phyloP scores from a whole-genome alignment of 352 stramenopile species.

The Blastocystis sp. region DNA sequence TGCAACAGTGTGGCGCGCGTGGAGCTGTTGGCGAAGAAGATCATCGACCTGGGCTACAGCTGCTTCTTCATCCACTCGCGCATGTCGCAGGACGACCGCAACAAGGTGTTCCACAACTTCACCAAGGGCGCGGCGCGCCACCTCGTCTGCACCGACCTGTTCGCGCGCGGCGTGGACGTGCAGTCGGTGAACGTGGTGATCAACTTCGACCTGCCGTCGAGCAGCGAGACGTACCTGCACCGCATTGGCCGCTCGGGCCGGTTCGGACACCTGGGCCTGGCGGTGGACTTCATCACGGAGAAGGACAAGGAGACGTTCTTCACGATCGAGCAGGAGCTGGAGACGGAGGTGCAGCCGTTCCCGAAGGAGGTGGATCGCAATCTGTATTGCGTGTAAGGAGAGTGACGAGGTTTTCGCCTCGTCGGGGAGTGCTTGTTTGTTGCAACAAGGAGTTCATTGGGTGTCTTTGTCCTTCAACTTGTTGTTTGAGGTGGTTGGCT shows the following conservation, averaged over 20 bases:
- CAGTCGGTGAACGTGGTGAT: constrained; percentile 99
- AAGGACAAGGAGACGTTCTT: constrained; percentile 95
- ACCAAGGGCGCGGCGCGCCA: constrained; percentile 92
- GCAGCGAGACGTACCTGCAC: constrained; percentile 98
- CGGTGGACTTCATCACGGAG: constrained; percentile 99
- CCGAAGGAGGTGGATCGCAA: constrained; percentile 94
- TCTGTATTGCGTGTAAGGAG: constrained; percentile 86
- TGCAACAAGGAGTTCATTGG: not conserved
- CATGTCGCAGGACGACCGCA: constrained; percentile 98
- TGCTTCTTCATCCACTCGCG: constrained; percentile 99
- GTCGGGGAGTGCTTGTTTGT: constrained; percentile 49
- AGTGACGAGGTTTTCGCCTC: constrained; percentile 22
- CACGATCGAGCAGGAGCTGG: constrained; percentile 96
- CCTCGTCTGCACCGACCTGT: constrained; percentile 94
- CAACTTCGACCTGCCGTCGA: constrained; percentile 99
- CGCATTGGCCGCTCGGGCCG: constrained; percentile 94
- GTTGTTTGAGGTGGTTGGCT: too few relatives aligned
- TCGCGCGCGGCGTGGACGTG: constrained; percentile 98
- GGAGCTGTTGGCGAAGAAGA: constrained; percentile 97
- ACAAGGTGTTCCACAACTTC: constrained; percentile 99
- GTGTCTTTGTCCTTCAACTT: too few relatives aligned
- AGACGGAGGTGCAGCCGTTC: constrained; percentile 97
- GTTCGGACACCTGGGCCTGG: constrained; percentile 95
- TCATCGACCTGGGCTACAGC: constrained; percentile 96
- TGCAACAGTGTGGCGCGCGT: constrained; percentile 99